A percentile compares a stretch with the other conserved stretches of the same genome.
Conservation (phyloP, 495 filamentous ascomycete genomes). For the Daldinia caldariorum region DNA sequence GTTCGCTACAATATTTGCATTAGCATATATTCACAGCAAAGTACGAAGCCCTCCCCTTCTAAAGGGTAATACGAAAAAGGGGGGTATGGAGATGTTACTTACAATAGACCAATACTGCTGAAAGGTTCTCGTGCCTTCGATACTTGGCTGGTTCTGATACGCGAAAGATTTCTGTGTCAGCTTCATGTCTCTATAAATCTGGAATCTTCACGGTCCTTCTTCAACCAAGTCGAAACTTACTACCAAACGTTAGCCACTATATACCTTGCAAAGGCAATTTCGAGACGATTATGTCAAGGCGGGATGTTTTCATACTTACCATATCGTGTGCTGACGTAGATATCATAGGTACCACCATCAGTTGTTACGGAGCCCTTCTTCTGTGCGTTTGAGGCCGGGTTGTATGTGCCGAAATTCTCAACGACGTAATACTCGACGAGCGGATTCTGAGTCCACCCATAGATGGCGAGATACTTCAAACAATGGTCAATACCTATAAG, state of each 20-base stretch:
- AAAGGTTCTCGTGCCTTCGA: conserved; percentile 68
- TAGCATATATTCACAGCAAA: not conserved
- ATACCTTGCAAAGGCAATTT: too few relatives aligned
- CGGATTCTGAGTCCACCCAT: conserved; percentile 70
- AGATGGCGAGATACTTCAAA: conserved; percentile 49
- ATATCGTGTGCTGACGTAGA: conserved; percentile 61
- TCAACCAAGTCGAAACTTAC: too few relatives aligned
- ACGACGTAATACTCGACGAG: conserved; percentile 61
- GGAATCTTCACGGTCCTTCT: too few relatives aligned
- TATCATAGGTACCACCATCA: conserved; percentile 67
- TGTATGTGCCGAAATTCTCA: conserved; percentile 66
- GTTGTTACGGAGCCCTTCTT: conserved; percentile 62
- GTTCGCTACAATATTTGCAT: conserved; percentile 36
- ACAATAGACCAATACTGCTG: conserved; percentile 68
- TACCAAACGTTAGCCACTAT: too few relatives aligned
- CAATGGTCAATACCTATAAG: not conserved
- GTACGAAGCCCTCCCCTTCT: not conserved
- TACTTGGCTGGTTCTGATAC: conserved; percentile 61
- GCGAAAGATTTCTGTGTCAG: too few relatives aligned
- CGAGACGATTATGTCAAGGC: too few relatives aligned
- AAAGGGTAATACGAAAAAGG: not conserved
- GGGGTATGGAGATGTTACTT: not conserved
- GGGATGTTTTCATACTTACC: conserved; percentile 17
- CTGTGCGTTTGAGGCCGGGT: conserved; percentile 57
- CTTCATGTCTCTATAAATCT: too few relatives aligned